phyloP scores from a whole-genome alignment of 148 eudicot species.

The Talinum fruticosum region DNA sequence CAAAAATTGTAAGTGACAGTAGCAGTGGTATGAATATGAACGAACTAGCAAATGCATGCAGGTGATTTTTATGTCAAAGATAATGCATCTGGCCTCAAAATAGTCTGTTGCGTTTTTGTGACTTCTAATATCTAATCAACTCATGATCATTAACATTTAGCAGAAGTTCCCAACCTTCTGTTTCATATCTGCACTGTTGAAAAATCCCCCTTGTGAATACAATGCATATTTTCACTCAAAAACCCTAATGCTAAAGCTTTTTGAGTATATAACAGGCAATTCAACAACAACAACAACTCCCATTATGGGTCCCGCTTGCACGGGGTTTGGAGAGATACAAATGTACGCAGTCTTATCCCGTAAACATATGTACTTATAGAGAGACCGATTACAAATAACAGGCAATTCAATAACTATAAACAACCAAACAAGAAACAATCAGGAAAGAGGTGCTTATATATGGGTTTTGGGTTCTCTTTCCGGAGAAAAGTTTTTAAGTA shows the following conservation, averaged over 20 bases:
- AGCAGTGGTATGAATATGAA: background rate
- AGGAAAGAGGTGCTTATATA: no score
- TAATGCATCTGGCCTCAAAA: background rate
- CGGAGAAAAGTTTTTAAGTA: no score
- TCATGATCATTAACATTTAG: background rate
- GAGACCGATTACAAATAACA: no score
- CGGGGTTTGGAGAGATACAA: no score
- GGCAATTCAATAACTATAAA: no score
- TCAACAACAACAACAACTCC: no score
- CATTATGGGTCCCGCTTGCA: no score
- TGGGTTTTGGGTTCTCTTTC: no score
- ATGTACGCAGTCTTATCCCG: no score
- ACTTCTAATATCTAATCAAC: slow-evolving; percentile 3
- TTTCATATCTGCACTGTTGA: background rate
- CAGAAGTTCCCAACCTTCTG: background rate
- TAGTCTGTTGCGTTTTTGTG: background rate
- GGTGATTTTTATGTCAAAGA: background rate
- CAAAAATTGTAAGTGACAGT: background rate
- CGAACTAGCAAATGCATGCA: background rate
- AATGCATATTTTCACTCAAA: background rate
- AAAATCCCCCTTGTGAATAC: background rate
- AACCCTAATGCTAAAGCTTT: background rate
- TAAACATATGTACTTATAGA: no score
- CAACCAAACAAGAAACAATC: no score
- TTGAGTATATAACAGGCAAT: no score